phyloP scores from a whole-genome alignment of 1,284 basidiomycete species.

The Hemileia vastatrix region DNA sequence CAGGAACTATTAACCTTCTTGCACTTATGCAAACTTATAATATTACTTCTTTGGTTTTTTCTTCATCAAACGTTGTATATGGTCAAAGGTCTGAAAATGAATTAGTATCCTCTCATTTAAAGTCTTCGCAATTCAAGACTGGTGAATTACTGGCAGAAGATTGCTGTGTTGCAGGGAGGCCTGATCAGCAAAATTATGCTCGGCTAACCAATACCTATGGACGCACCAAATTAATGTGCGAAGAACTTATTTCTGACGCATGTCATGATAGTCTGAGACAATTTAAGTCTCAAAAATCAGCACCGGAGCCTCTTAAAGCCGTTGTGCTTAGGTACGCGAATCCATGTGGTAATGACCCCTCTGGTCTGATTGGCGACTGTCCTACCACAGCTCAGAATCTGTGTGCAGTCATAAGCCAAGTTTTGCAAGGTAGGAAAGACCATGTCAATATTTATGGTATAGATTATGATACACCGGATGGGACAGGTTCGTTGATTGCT shows the following conservation, averaged over 20 bases:
- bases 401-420: slow-evolving; percentile 30
- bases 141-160: slow-evolving; percentile 7
- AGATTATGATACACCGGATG: slow-evolving; percentile 30
- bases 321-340: slow-evolving; percentile 32
- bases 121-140: neutral
- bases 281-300: neutral
- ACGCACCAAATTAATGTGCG: slow-evolving; percentile 18
- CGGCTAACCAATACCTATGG: slow-evolving; percentile 14
- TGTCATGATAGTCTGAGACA: slow-evolving; percentile 3
- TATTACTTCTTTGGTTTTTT: slow-evolving; percentile 12
- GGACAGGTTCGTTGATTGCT: slow-evolving; percentile 23
- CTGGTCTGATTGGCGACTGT: slow-evolving; percentile 32
- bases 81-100: slow-evolving; percentile 1
- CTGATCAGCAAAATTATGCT: slow-evolving; percentile 3
- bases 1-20: slow-evolving; percentile 7
- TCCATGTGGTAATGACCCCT: slow-evolving; percentile 32
- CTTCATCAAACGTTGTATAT: slow-evolving; percentile 21
- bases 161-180: neutral
- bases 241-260: slow-evolving; percentile 13
- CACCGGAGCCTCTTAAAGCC: slow-evolving; percentile 1
- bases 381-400: slow-evolving; percentile 30
- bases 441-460: slow-evolving; percentile 29
- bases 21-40: slow-evolving; percentile 2
- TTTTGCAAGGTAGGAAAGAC: slow-evolving; percentile 28
- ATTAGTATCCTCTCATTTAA: too few relatives aligned